Percentiles rank a stretch among this genome's conserved stretches.
These are phyloP conservation scores for Didymella segeticola DNA, from an alignment of 2,329 filamentous ascomycete species.

Conservation along the genomic window DNA sequence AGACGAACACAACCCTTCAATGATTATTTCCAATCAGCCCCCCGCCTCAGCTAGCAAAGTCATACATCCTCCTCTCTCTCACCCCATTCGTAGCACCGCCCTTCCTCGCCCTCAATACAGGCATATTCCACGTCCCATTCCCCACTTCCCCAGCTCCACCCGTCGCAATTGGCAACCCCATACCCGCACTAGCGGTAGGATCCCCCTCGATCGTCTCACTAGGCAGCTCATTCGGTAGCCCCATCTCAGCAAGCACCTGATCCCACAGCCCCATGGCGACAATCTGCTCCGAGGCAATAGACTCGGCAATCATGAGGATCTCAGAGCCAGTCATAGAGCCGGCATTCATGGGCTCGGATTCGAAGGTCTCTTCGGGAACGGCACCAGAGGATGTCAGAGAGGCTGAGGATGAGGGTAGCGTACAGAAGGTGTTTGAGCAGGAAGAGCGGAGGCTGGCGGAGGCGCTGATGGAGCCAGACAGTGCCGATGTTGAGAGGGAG, in stretches of 20 bases:
- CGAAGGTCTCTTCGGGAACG: slow-evolving; percentile 11
- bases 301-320: slow-evolving; percentile 5
- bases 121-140: slow-evolving; percentile 16
- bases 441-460: slow-evolving; percentile 1
- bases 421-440: slow-evolving; percentile 20
- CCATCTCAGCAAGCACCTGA: slow-evolving; percentile 8
- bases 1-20: no score
- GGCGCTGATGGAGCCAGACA: background rate
- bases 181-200: slow-evolving; percentile 12
- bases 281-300: slow-evolving; percentile 3
- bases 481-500: background rate
- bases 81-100: background rate
- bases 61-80: slow-evolving; percentile 14
- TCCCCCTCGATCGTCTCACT: slow-evolving; percentile 5
- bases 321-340: slow-evolving; percentile 12
- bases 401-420: slow-evolving; percentile 1
- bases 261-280: slow-evolving; percentile 13
- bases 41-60: slow-evolving; percentile 6
- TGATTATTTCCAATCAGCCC: no score
- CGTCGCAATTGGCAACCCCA: slow-evolving; percentile 10
- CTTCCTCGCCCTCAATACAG: background rate
- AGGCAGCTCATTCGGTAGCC: slow-evolving; percentile 1
- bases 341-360: slow-evolving; percentile 15
- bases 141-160: slow-evolving; percentile 2
- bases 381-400: slow-evolving; percentile 1